A percentile compares a stretch with the other conserved stretches of the same genome.
Conservation (phyloP, 768 basidiomycete species). For the Galerina marginata region DNA sequence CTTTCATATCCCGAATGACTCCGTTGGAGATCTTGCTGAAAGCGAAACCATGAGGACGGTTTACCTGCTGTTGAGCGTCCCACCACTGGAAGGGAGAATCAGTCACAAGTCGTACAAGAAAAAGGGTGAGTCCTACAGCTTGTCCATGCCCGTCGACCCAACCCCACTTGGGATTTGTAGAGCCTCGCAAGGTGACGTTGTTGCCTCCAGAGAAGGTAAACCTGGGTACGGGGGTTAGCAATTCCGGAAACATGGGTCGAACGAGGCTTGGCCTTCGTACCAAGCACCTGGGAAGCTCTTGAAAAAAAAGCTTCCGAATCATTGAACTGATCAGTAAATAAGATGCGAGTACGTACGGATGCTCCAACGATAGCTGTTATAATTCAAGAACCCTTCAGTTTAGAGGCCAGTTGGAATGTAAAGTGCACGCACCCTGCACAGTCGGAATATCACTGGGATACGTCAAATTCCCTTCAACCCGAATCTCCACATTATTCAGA, state of each 20-base stretch:
- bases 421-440: slow-evolving; percentile 46
- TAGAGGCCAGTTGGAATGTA: neutral
- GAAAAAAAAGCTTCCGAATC: neutral
- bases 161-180: slow-evolving; percentile 61
- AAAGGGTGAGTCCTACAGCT: slow-evolving; percentile 35
- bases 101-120: neutral
- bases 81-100: slow-evolving; percentile 52
- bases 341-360: slow-evolving; percentile 35
- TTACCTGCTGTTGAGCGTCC: slow-evolving; percentile 54
- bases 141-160: slow-evolving; percentile 70
- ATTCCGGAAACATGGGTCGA: neutral
- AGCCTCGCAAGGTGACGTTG: slow-evolving; percentile 64
- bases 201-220: slow-evolving; percentile 58
- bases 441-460: slow-evolving; percentile 57
- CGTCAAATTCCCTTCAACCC: slow-evolving; percentile 61
- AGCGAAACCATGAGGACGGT: slow-evolving; percentile 59
- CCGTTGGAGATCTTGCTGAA: slow-evolving; percentile 60
- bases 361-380: slow-evolving; percentile 46
- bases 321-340: neutral
- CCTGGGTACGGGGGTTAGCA: slow-evolving; percentile 36
- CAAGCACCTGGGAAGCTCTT: slow-evolving; percentile 52
- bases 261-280: slow-evolving; percentile 26
- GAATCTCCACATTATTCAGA: slow-evolving; percentile 61
- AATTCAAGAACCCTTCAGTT: neutral
- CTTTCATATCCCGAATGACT: slow-evolving; percentile 61